Percentiles rank a stretch among this genome's conserved stretches.
phyloP scores from a whole-genome alignment of 352 stramenopile species.

The Pythium sukuiense region DNA sequence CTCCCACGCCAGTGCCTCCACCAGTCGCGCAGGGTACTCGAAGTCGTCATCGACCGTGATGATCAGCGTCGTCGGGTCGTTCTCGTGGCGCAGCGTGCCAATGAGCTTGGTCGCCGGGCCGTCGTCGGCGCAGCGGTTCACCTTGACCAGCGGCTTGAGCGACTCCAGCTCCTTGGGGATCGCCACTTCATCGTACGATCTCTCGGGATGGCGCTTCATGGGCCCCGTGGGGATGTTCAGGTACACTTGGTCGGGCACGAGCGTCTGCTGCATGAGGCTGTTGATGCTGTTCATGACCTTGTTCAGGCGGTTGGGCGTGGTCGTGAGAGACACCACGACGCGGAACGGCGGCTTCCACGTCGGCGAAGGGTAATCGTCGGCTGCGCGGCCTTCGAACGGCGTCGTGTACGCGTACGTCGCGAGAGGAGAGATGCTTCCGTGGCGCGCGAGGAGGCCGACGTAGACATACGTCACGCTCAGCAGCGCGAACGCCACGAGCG shows the following conservation, averaged over 20 bases:
- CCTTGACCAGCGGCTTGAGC: conserved; percentile 49
- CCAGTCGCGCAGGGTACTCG: conserved; percentile 61
- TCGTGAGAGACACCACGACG: conserved; percentile 83
- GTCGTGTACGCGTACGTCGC: conserved; percentile 68
- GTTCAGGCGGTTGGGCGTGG: conserved; percentile 62
- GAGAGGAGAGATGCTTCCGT: conserved; percentile 75
- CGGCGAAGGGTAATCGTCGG: conserved; percentile 36
- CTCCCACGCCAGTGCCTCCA: conserved; percentile 73
- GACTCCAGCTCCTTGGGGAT: conserved; percentile 47
- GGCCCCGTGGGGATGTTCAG: conserved; percentile 64
- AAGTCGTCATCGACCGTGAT: conserved; percentile 87
- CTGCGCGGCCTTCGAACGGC: conserved; percentile 46
- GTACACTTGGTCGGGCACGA: conserved; percentile 78
- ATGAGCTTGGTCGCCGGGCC: conserved; percentile 79
- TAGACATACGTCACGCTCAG: conserved; percentile 48
- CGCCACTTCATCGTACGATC: conserved; percentile 71
- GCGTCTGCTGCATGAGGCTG: conserved; percentile 55
- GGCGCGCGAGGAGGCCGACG: conserved; percentile 61
- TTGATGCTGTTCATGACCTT: conserved; percentile 79
- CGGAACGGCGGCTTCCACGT: conserved; percentile 68
- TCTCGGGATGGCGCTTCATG: conserved; percentile 78
- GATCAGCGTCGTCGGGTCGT: conserved; percentile 62
- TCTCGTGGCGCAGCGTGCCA: conserved; percentile 58
- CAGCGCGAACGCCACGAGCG: conserved; percentile 38
- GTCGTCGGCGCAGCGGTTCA: conserved; percentile 81